A percentile compares a stretch with the other conserved stretches of the same genome.
Conservation (phyloP, 192 early-diverging fungal species). For the Coemansia umbellata region DNA sequence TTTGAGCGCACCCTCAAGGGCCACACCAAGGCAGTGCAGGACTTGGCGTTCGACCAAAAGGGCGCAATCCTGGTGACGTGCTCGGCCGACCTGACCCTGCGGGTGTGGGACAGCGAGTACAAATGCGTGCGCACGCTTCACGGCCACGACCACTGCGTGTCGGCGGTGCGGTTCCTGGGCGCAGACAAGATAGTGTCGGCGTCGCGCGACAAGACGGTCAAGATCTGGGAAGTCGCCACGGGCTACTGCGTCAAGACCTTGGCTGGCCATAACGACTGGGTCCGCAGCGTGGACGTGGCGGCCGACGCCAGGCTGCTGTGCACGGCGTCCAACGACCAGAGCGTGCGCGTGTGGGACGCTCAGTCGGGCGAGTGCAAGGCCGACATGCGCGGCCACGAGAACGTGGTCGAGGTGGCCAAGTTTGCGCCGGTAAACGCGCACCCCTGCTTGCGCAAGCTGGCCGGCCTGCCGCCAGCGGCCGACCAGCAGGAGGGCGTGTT, state of each 20-base stretch:
- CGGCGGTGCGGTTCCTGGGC: constrained; percentile 75
- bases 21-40: constrained; percentile 93
- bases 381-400: constrained; percentile 86
- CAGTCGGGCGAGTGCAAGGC: constrained; percentile 66
- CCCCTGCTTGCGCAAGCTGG: constrained; percentile 64
- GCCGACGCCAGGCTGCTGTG: constrained; percentile 71
- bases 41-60: constrained; percentile 79
- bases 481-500: constrained; percentile 55
- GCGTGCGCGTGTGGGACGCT: constrained; percentile 79
- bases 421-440: constrained; percentile 75
- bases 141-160: constrained; percentile 93
- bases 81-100: constrained; percentile 87
- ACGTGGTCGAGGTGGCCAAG: constrained; percentile 89
- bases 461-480: constrained; percentile 48
- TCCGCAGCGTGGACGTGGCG: constrained; percentile 65
- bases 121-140: constrained; percentile 78
- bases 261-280: constrained; percentile 84
- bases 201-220: constrained; percentile 86
- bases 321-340: constrained; percentile 85
- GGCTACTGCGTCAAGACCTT: constrained; percentile 82
- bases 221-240: constrained; percentile 79
- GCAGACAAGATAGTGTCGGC: constrained; percentile 82
- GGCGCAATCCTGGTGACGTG: constrained; percentile 83
- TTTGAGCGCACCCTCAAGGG: constrained; percentile 92
- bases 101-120: constrained; percentile 90